Evolutionary conservation across 2,329 filamentous ascomycete genomes (phyloP).

Genomic region (Pezicula radicicola): DNA sequence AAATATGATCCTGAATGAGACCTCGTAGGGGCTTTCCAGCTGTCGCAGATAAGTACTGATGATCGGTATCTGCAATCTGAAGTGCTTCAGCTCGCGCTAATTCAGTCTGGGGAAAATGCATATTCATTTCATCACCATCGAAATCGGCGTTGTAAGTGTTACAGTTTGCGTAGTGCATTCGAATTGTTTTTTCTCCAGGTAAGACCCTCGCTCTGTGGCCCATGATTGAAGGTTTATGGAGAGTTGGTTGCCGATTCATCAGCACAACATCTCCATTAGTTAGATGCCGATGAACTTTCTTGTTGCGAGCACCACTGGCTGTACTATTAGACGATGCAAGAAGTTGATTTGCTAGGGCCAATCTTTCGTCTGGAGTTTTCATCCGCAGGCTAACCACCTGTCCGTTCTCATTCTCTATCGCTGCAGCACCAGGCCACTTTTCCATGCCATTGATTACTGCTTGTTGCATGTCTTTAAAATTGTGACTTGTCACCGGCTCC

Average conservation of each 20-base stretch:
- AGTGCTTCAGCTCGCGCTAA: slow-evolving; percentile 89
- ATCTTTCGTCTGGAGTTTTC: slow-evolving; percentile 84
- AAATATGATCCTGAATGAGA: slow-evolving; percentile 97
- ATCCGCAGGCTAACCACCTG: slow-evolving; percentile 84
- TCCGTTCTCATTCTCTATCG: slow-evolving; percentile 94
- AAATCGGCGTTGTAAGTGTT: slow-evolving; percentile 99
- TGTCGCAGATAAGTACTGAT: slow-evolving; percentile 93
- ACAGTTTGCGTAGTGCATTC: slow-evolving; percentile 99
- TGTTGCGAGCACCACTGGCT: slow-evolving; percentile 75
- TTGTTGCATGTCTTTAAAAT: slow-evolving; percentile 92
- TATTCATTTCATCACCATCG: slow-evolving; percentile 99
- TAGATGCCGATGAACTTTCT: slow-evolving; percentile 94
- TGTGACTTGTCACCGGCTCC: slow-evolving; percentile 95
- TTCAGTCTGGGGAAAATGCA: slow-evolving; percentile 99
- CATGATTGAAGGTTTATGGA: slow-evolving; percentile 99
- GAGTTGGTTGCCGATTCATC: slow-evolving; percentile 97
- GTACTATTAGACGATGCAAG: slow-evolving; percentile 77
- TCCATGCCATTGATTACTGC: slow-evolving; percentile 93
- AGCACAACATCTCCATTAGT: slow-evolving; percentile 96
- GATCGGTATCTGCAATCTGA: slow-evolving; percentile 92
- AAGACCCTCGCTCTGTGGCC: slow-evolving; percentile 90
- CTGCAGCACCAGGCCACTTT: slow-evolving; percentile 90
- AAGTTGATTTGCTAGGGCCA: slow-evolving; percentile 88
- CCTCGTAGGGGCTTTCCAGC: slow-evolving; percentile 91
- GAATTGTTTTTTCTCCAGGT: slow-evolving; percentile 92